phyloP scores from a whole-genome alignment of 352 stramenopile genomes.

The Phytophthora sp. region DNA sequence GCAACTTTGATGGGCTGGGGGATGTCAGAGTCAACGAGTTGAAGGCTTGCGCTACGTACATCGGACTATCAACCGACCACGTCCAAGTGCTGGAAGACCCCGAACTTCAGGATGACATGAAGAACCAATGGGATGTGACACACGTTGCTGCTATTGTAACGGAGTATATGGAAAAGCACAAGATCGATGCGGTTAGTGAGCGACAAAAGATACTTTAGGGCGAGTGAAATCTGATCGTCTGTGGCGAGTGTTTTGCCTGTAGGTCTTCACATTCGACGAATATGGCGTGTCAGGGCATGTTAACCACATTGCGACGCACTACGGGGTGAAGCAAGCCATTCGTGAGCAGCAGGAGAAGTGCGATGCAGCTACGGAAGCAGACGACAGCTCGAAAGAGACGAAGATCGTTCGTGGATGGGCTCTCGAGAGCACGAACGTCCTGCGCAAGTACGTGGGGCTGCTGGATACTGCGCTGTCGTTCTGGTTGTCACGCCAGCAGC shows the following conservation, averaged over 20 bases:
- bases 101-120: constrained; percentile 88
- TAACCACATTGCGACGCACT: constrained; percentile 91
- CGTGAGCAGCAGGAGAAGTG: constrained; percentile 52
- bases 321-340: constrained; percentile 60
- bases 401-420: constrained; percentile 57
- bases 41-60: constrained; percentile 46
- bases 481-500: constrained; percentile 30
- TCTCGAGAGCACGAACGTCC: constrained; percentile 74
- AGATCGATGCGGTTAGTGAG: constrained; percentile 62
- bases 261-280: constrained; percentile 95
- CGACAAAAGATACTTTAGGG: not conserved
- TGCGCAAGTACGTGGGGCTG: constrained; percentile 90
- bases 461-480: constrained; percentile 71
- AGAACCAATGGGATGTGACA: constrained; percentile 67
- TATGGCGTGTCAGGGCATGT: constrained; percentile 93
- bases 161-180: constrained; percentile 56
- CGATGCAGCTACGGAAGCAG: constrained; percentile 2
- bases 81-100: constrained; percentile 81
- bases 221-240: not conserved
- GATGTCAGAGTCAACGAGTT: constrained; percentile 88
- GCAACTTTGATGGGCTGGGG: constrained; percentile 93
- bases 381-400: constrained; percentile 1
- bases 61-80: constrained; percentile 53
- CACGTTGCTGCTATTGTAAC: constrained; percentile 72
- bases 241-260: constrained; percentile 1